phyloP scores from a whole-genome alignment of 805 yeast genomes.

The Scheffersomyces coipomensis region DNA sequence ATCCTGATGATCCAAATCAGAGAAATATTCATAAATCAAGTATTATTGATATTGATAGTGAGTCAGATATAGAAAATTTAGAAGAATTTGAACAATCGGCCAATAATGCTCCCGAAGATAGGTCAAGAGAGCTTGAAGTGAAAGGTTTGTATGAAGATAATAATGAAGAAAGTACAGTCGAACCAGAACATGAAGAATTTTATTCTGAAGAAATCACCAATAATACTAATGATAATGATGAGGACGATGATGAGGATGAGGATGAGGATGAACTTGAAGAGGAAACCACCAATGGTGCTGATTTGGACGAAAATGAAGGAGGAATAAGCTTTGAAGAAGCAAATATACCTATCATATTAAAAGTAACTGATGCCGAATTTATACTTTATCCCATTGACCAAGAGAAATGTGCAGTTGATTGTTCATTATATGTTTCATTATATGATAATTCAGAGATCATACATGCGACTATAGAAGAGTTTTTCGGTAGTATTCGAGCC shows the following conservation, averaged over 20 bases:
- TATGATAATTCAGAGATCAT: constrained; percentile 20
- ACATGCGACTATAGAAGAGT: constrained; percentile 17
- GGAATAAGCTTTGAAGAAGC: neutral
- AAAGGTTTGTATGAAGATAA: constrained; percentile 13
- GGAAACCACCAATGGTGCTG: constrained; percentile 1
- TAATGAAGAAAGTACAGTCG: constrained; percentile 8
- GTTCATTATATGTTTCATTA: constrained; percentile 22
- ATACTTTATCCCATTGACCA: constrained; percentile 21
- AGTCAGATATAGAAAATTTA: constrained; percentile 19
- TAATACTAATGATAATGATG: constrained; percentile 3
- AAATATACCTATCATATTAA: constrained; percentile 20
- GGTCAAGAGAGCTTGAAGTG: constrained; percentile 18
- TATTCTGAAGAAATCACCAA: constrained; percentile 12
- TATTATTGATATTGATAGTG: constrained; percentile 2
- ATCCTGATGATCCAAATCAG: neutral
- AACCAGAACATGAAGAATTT: constrained; percentile 9
- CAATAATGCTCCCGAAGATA: neutral
- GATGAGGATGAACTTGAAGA: constrained; percentile 8
- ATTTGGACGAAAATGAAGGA: neutral
- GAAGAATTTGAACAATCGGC: constrained; percentile 10
- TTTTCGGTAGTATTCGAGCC: constrained; percentile 22
- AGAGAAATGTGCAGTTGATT: constrained; percentile 5
- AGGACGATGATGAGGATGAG: neutral
- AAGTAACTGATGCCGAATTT: constrained; percentile 22
- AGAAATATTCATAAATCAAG: neutral